phyloP scores from a whole-genome alignment of 1,139 yeast genomes.

The Saccharomycopsis phalli region DNA sequence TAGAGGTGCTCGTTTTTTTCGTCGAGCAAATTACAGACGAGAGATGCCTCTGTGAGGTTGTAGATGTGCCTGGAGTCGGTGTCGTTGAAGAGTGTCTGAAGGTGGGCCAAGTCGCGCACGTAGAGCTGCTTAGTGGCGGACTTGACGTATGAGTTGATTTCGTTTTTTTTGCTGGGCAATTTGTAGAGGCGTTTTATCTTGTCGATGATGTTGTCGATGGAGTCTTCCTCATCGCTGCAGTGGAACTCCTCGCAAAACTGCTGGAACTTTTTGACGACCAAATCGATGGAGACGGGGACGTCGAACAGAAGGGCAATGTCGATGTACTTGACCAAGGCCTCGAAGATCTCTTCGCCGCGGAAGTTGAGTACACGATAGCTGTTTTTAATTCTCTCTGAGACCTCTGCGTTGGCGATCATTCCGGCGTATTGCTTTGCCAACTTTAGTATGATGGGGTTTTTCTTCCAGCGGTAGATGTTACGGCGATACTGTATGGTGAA shows the following conservation, averaged over 20 bases:
- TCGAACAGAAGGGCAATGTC: constrained; percentile 10
- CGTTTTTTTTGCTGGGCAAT: not conserved
- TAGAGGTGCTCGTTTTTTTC: not conserved
- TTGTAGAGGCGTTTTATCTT: constrained; percentile 3
- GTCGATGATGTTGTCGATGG: constrained; percentile 3
- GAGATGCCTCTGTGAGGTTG: not conserved
- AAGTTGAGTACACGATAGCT: constrained; percentile 13
- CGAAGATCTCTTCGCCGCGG: constrained; percentile 8
- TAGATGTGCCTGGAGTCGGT: constrained; percentile 4
- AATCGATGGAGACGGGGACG: constrained; percentile 6
- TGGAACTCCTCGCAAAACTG: constrained; percentile 7
- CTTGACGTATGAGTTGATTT: not conserved
- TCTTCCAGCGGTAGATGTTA: constrained; percentile 16
- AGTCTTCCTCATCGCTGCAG: not conserved
- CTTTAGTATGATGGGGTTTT: constrained; percentile 15
- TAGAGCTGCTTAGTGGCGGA: constrained; percentile 8
- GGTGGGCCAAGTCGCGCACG: not conserved
- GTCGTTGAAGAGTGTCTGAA: not conserved
- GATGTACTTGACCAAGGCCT: constrained; percentile 7
- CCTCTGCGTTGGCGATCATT: constrained; percentile 13
- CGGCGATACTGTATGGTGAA: constrained; percentile 13
- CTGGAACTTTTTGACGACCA: constrained; percentile 6
- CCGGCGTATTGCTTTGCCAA: constrained; percentile 17
- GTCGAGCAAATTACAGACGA: constrained; percentile 7
- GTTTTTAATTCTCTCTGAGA: constrained; percentile 15